Percentiles rank a stretch among this genome's conserved stretches.
Evolutionary conservation across 768 basidiomycete species (phyloP).

Genomic region (Pleurotus cornucopiae): DNA sequence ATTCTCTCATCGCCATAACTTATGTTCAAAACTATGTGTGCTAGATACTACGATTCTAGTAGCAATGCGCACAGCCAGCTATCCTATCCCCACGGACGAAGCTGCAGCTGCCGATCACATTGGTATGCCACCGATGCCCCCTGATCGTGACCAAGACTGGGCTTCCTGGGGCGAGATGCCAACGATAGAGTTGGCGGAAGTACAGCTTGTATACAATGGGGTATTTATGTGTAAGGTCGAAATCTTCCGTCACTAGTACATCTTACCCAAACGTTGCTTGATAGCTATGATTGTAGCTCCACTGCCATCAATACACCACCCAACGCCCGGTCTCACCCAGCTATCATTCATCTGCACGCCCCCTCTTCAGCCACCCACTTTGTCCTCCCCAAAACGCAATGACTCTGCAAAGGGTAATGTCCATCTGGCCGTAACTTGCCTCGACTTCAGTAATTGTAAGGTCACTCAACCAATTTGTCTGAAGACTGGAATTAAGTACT

Average conservation of each 20-base stretch:
- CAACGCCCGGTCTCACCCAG: slow-evolving; percentile 31
- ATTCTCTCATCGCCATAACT: neutral
- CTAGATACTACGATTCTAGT: slow-evolving; percentile 56
- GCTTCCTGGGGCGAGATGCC: slow-evolving; percentile 59
- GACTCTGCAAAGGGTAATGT: slow-evolving; percentile 25
- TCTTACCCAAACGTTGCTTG: neutral
- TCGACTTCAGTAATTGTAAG: slow-evolving; percentile 65
- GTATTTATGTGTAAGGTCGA: slow-evolving; percentile 34
- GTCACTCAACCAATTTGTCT: slow-evolving; percentile 1
- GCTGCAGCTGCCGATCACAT: slow-evolving; percentile 29
- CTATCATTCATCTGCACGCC: slow-evolving; percentile 44
- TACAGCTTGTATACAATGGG: slow-evolving; percentile 47
- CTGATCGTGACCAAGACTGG: slow-evolving; percentile 34
- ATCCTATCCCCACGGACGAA: slow-evolving; percentile 29
- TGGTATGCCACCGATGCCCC: slow-evolving; percentile 17
- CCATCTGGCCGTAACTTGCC: slow-evolving; percentile 46
- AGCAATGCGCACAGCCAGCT: slow-evolving; percentile 55
- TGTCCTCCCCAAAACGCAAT: slow-evolving; percentile 15
- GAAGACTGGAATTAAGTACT: neutral
- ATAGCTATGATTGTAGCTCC: slow-evolving; percentile 41
- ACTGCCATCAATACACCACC: slow-evolving; percentile 39
- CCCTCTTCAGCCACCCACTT: slow-evolving; percentile 13
- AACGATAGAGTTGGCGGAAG: slow-evolving; percentile 57
- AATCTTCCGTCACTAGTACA: neutral
- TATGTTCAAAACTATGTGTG: neutral